Percentiles rank a stretch among this genome's conserved stretches.
Evolutionary conservation across 768 basidiomycete species (phyloP).

Genomic region (Trichaptum fuscoviolaceum): DNA sequence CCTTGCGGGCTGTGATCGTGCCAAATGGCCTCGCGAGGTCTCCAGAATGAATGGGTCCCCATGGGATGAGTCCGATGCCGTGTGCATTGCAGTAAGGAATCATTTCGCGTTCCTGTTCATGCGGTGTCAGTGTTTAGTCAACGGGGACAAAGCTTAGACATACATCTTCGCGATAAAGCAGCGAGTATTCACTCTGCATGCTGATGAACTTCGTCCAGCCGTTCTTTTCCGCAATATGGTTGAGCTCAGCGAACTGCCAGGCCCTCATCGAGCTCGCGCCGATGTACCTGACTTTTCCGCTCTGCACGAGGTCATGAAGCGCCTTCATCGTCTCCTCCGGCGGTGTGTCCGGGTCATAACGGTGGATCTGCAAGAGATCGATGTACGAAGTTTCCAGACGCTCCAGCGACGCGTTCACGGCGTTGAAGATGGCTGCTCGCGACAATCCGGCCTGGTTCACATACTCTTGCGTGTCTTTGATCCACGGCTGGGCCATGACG

Average conservation of each 20-base stretch:
- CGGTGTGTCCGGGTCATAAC: slow-evolving; percentile 32
- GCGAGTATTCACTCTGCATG: slow-evolving; percentile 34
- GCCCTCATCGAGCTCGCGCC: slow-evolving; percentile 28
- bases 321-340: slow-evolving; percentile 46
- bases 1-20: slow-evolving; percentile 19
- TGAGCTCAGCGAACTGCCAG: slow-evolving; percentile 26
- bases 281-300: slow-evolving; percentile 40
- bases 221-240: slow-evolving; percentile 12
- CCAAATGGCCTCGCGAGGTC: slow-evolving; percentile 33
- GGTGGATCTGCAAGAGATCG: slow-evolving; percentile 41
- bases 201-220: slow-evolving; percentile 31
- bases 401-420: slow-evolving; percentile 31
- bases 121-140: neutral
- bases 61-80: slow-evolving; percentile 51
- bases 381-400: slow-evolving; percentile 33
- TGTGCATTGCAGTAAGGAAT: slow-evolving; percentile 27
- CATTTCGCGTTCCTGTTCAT: slow-evolving; percentile 14
- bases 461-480: slow-evolving; percentile 13
- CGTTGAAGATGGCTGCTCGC: slow-evolving; percentile 29
- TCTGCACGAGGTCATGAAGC: slow-evolving; percentile 39
- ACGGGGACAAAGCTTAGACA: neutral
- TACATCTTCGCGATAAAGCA: slow-evolving; percentile 32
- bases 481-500: neutral
- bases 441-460: slow-evolving; percentile 22
- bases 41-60: slow-evolving; percentile 39